Evolutionary conservation across 2,329 filamentous ascomycete species (phyloP).

Genomic region (Alternaria infectoria): DNA sequence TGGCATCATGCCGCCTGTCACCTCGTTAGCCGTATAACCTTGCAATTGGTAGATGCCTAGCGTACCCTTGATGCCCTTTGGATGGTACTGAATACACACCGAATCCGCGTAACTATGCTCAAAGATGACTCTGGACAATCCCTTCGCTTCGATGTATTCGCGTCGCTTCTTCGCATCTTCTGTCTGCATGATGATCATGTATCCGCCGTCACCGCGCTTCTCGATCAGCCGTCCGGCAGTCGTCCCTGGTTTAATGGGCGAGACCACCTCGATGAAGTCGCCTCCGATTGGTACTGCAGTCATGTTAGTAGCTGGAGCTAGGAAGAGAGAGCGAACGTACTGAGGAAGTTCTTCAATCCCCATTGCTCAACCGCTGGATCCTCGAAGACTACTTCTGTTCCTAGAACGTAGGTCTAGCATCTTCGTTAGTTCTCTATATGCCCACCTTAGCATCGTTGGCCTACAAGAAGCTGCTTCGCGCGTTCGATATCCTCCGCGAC

Average conservation of each 20-base stretch:
- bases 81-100: constrained; percentile 54
- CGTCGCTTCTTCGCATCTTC: constrained; percentile 47
- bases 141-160: constrained; percentile 46
- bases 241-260: constrained; percentile 47
- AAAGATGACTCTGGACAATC: constrained; percentile 49
- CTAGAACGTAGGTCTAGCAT: constrained; percentile 45
- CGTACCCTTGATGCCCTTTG: constrained; percentile 50
- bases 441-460: not conserved
- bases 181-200: constrained; percentile 59
- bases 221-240: constrained; percentile 51
- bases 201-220: constrained; percentile 54
- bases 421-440: not conserved
- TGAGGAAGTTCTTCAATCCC: constrained; percentile 51
- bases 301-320: not conserved
- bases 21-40: not conserved
- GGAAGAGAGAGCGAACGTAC: constrained; percentile 18
- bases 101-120: constrained; percentile 42
- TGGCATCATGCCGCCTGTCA: constrained; percentile 51
- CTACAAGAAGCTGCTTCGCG: constrained; percentile 35
- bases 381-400: constrained; percentile 50
- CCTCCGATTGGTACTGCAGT: constrained; percentile 51
- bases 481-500: constrained; percentile 38
- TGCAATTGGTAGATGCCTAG: not conserved
- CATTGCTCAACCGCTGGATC: constrained; percentile 49
- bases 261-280: constrained; percentile 53